Conservation (phyloP, 2,329 filamentous ascomycete genomes). For the Aphanoascus verrucosus region DNA sequence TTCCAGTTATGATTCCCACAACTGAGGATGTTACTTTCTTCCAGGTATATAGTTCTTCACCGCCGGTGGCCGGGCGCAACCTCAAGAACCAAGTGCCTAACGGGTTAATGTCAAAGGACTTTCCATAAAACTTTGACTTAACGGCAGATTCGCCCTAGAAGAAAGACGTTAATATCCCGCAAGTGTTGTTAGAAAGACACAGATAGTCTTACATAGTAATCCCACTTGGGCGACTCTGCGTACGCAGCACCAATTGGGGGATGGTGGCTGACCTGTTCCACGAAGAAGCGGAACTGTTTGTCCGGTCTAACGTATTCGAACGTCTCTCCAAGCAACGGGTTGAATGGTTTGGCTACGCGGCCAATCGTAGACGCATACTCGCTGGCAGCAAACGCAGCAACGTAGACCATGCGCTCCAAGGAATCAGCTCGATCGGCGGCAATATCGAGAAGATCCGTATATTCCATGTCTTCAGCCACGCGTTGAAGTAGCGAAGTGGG, state of each 20-base stretch:
- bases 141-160: constrained; percentile 79
- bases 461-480: constrained; percentile 96
- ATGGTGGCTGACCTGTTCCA: constrained; percentile 96
- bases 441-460: constrained; percentile 79
- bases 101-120: constrained; percentile 93
- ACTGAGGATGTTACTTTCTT: constrained; percentile 97
- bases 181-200: not conserved
- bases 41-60: constrained; percentile 89
- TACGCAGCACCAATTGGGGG: constrained; percentile 87
- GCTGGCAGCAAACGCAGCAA: constrained; percentile 88
- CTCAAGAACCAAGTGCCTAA: constrained; percentile 94
- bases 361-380: constrained; percentile 96
- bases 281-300: constrained; percentile 96
- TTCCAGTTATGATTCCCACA: constrained; percentile 96
- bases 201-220: constrained; percentile 56
- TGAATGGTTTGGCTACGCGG: constrained; percentile 95
- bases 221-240: constrained; percentile 88
- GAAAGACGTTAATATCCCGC: constrained; percentile 15
- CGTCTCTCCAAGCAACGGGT: constrained; percentile 88
- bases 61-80: constrained; percentile 63
- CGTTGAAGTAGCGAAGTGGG: constrained; percentile 91
- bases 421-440: constrained; percentile 78
- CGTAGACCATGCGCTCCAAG: constrained; percentile 83
- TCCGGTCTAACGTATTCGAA: constrained; percentile 94
- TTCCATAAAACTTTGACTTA: constrained; percentile 94